Base-by-base conservation (phyloP, 2,329 filamentous ascomycete species). In the Pseudocercospora ulei region DNA sequence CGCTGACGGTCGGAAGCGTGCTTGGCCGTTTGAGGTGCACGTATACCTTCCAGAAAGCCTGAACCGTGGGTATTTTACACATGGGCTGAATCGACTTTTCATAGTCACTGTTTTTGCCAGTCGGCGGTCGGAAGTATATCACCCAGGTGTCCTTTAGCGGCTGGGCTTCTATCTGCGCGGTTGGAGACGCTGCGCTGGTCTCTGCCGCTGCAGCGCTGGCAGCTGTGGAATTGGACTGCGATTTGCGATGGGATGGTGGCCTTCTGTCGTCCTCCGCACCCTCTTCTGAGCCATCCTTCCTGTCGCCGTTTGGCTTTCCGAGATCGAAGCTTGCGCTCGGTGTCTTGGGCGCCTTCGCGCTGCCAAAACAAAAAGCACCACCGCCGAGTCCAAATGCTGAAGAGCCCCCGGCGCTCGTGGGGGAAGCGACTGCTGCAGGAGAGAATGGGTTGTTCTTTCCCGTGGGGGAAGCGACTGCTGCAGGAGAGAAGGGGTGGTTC, bases 101-200 rank as follows among this genome's bases (percentile, higher is more conserved):
- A 62, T 98, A 98, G 63, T 96, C 88, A 57, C 90, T 88, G 50
- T 88, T 90, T 67, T 98, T 98, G 51, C 85, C 87, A 54, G 92
- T 94, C 34, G 90, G 90, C 24, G 90, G 90, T 43, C 90, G 77
- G 65, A 92, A 98, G 86, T 90, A 96, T 61, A 96, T 85, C 20
- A 93, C 80, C 90, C 90, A 98, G 48, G 78, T 80, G 62, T 85
- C 79, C 65, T 82, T 86, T 54, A 96, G 71, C 44, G 74, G 71
- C 61, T 61, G 65, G 2, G 46, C 38, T 12, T 39, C 41, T n/a
- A 47, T 35, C 17, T 41, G 64, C 59, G 65, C 69, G 68, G 49
- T 54, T 8, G 51, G 17, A 17, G 45, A 30, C 16, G 44, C 17
- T 17, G 26, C 9, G 3, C 41, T 22, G 14, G 46, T 6, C 19